These are phyloP conservation scores for Corynespora cassiicola DNA, from an alignment of 2,329 filamentous ascomycete species.

Conservation along the genomic window DNA sequence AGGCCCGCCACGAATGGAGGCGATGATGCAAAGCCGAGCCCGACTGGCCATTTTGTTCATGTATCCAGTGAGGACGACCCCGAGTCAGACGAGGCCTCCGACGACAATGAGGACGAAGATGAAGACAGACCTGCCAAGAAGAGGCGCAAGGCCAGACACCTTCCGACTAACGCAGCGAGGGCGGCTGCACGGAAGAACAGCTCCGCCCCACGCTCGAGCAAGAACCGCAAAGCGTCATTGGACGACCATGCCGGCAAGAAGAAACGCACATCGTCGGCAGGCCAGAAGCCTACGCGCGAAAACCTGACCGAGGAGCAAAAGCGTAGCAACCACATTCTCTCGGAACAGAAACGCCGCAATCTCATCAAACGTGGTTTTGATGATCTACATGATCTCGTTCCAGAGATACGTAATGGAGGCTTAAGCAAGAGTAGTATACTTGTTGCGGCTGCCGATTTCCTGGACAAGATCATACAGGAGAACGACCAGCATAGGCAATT, in stretches of 20 bases:
- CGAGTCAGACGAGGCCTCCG: slow-evolving; percentile 27
- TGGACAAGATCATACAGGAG: slow-evolving; percentile 74
- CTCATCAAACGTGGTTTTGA: slow-evolving; percentile 84
- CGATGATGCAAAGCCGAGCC: slow-evolving; percentile 14
- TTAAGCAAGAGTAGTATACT: slow-evolving; percentile 86
- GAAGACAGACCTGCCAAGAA: slow-evolving; percentile 26
- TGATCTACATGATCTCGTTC: slow-evolving; percentile 78
- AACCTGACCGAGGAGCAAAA: slow-evolving; percentile 81
- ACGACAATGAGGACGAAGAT: slow-evolving; percentile 26
- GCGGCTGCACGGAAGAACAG: slow-evolving; percentile 23
- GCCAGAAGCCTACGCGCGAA: slow-evolving; percentile 49
- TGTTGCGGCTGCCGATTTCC: slow-evolving; percentile 75
- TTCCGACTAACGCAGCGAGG: slow-evolving; percentile 15
- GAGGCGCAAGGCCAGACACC: slow-evolving; percentile 28
- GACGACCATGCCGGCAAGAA: slow-evolving; percentile 31
- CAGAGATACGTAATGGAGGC: slow-evolving; percentile 73
- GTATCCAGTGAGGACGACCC: slow-evolving; percentile 25
- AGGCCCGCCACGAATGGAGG: slow-evolving; percentile 12
- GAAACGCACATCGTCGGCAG: slow-evolving; percentile 29
- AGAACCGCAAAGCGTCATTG: slow-evolving; percentile 26
- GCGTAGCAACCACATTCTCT: slow-evolving; percentile 83
- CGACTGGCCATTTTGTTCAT: slow-evolving; percentile 12
- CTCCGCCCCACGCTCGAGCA: slow-evolving; percentile 19
- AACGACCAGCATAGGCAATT: slow-evolving; percentile 56
- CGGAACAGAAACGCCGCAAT: slow-evolving; percentile 84